phyloP scores from a whole-genome alignment of 345 rosid species.

The Salix brachista region DNA sequence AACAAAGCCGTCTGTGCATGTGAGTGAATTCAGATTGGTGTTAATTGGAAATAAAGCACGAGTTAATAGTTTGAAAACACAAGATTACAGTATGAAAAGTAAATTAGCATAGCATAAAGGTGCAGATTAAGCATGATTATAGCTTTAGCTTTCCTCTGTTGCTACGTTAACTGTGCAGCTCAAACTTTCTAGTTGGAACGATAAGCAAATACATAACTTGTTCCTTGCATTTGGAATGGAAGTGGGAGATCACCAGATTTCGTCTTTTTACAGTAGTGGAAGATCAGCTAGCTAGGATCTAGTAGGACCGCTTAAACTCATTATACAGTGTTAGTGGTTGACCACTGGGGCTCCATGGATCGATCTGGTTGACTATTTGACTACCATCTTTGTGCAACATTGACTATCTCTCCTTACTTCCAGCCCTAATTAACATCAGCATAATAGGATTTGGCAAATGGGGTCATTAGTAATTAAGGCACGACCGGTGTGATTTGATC shows the following conservation, averaged over 20 bases:
- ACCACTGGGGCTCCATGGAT: conserved; percentile 10
- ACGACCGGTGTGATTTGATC: background rate
- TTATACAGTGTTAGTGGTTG: conserved; percentile 18
- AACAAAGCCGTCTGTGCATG: background rate
- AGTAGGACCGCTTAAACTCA: conserved; percentile 19
- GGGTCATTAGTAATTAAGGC: background rate
- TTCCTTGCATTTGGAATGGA: conserved; percentile 14
- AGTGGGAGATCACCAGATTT: conserved; percentile 32
- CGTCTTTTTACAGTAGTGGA: conserved; percentile 16
- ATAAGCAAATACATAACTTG: background rate
- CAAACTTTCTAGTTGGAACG: background rate
- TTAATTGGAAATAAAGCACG: background rate
- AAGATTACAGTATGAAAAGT: background rate
- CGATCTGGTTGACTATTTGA: conserved; percentile 13
- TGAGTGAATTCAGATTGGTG: background rate
- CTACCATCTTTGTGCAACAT: conserved; percentile 9
- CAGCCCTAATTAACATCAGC: conserved; percentile 8
- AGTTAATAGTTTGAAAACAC: background rate
- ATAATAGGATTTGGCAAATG: background rate
- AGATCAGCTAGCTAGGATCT: conserved; percentile 24
- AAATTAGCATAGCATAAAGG: background rate
- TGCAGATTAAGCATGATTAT: background rate
- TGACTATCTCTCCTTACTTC: conserved; percentile 15
- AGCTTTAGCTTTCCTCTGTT: background rate
- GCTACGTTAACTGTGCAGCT: conserved; percentile 2